These are phyloP conservation scores for Boletales sp. DNA, from an alignment of 768 basidiomycete species.

Conservation along the genomic window DNA sequence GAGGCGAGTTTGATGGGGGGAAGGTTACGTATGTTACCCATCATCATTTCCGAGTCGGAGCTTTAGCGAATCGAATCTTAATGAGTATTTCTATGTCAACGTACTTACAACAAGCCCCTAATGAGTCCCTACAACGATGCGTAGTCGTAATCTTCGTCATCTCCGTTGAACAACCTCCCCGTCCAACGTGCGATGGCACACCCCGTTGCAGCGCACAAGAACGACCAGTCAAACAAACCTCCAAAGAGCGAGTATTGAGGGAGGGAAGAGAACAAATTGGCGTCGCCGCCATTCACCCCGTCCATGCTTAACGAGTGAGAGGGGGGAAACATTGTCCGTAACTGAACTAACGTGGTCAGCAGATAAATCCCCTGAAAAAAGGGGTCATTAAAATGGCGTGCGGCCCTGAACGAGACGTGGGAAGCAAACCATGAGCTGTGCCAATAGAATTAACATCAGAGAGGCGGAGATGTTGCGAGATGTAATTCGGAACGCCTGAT, in stretches of 20 bases:
- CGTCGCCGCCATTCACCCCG: slow-evolving; percentile 7
- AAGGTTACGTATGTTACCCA: background rate
- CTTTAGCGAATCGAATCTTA: background rate
- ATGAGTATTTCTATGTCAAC: background rate
- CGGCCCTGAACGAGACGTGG: slow-evolving; percentile 6
- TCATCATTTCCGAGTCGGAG: background rate
- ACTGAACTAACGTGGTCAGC: slow-evolving; percentile 76
- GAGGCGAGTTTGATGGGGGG: background rate
- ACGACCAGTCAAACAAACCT: slow-evolving; percentile 69
- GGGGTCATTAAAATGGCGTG: background rate
- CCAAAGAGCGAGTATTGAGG: slow-evolving; percentile 75
- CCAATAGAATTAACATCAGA: slow-evolving; percentile 70
- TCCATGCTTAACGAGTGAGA: slow-evolving; percentile 22
- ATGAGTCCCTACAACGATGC: background rate
- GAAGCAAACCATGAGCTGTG: slow-evolving; percentile 73
- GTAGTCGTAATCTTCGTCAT: slow-evolving; percentile 10
- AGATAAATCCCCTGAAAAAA: slow-evolving; percentile 70
- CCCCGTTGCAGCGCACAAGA: slow-evolving; percentile 54
- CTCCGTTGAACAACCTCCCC: slow-evolving; percentile 29
- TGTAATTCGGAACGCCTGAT: slow-evolving; percentile 57
- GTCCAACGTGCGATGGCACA: slow-evolving; percentile 55
- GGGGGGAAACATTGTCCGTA: slow-evolving; percentile 77
- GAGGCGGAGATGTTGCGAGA: slow-evolving; percentile 70
- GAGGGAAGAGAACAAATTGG: slow-evolving; percentile 67
- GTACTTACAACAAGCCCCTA: slow-evolving; percentile 1